Percentiles rank a stretch among this genome's conserved stretches.
Evolutionary conservation across 140 eudicot genomes (phyloP).

Genomic region (Senecio squalidus): DNA sequence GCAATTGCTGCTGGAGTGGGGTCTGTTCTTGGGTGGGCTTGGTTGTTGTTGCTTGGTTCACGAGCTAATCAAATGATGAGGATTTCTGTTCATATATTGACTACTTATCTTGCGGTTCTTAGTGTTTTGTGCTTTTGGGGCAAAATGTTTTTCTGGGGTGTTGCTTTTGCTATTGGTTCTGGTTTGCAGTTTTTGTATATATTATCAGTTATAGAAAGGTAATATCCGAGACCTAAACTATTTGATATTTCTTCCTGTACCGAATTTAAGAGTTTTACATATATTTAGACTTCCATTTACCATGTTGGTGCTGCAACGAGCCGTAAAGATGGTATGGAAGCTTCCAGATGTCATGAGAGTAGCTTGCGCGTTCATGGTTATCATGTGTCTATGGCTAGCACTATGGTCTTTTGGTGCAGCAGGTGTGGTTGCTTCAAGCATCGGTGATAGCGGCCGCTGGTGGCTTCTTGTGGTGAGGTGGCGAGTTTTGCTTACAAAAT

Average conservation of each 20-base stretch:
- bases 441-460: conserved; percentile 88
- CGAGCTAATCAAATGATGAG: conserved; percentile 84
- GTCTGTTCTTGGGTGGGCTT: conserved; percentile 66
- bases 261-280: background rate
- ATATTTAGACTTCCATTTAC: conserved; percentile 75
- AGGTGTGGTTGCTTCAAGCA: conserved; percentile 85
- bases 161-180: conserved; percentile 84
- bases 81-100: conserved; percentile 72
- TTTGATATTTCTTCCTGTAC: background rate
- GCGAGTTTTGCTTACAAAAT: background rate
- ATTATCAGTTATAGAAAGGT: conserved; percentile 94
- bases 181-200: conserved; percentile 90
- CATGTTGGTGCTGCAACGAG: conserved; percentile 87
- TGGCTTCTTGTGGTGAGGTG: conserved; percentile 99
- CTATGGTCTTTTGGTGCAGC: conserved; percentile 96
- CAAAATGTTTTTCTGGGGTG: conserved; percentile 77
- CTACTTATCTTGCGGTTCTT: conserved; percentile 90
- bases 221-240: background rate
- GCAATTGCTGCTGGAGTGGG: conserved; percentile 78
- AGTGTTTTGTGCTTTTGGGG: conserved; percentile 92
- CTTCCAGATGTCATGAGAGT: conserved; percentile 78
- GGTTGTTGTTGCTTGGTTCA: conserved; percentile 85
- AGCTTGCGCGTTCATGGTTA: conserved; percentile 68
- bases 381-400: conserved; percentile 87
- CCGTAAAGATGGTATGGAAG: conserved; percentile 87